Conservation (phyloP, 2,329 filamentous ascomycete genomes). For the Cytospora piceae region DNA sequence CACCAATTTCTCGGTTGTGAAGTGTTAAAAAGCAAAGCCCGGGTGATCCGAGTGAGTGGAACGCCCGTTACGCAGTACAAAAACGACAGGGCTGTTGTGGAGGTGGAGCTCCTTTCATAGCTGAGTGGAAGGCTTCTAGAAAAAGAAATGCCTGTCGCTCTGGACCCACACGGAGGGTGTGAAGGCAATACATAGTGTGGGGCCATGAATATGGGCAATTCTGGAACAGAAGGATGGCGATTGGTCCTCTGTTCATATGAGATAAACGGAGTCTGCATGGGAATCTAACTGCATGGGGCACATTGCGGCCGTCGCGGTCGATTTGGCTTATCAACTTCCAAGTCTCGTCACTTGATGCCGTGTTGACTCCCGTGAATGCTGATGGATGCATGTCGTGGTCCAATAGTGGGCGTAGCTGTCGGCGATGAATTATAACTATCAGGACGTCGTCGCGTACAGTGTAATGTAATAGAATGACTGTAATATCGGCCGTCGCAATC, state of each 20-base stretch:
- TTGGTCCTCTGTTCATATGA: constrained; percentile 3
- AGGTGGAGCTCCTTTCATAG: constrained; percentile 25
- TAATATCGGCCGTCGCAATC: constrained; percentile 16
- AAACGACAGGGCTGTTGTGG: constrained; percentile 18
- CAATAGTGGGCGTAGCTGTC: constrained; percentile 27
- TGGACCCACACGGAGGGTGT: constrained; percentile 22
- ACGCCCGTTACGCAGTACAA: constrained; percentile 11
- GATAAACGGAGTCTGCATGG: constrained; percentile 8
- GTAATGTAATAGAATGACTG: constrained; percentile 6
- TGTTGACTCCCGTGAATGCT: constrained; percentile 8
- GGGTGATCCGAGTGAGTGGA: constrained; percentile 25
- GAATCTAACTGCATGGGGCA: constrained; percentile 3
- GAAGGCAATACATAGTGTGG: constrained; percentile 18
- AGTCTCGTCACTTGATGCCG: constrained; percentile 17
- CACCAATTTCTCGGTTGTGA: constrained; percentile 7
- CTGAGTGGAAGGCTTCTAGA: constrained; percentile 30
- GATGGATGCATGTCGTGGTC: constrained; percentile 25
- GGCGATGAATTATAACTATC: constrained; percentile 17
- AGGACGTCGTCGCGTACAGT: constrained; percentile 16
- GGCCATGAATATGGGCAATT: constrained; percentile 4
- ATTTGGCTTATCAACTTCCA: constrained; percentile 1
- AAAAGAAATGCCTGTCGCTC: constrained; percentile 26
- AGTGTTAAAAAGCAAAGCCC: constrained; percentile 16
- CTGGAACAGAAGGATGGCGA: constrained; percentile 12
- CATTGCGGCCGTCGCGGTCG: constrained; percentile 9